Conservation (phyloP, 768 basidiomycete genomes). For the Scleroderma bovista region DNA sequence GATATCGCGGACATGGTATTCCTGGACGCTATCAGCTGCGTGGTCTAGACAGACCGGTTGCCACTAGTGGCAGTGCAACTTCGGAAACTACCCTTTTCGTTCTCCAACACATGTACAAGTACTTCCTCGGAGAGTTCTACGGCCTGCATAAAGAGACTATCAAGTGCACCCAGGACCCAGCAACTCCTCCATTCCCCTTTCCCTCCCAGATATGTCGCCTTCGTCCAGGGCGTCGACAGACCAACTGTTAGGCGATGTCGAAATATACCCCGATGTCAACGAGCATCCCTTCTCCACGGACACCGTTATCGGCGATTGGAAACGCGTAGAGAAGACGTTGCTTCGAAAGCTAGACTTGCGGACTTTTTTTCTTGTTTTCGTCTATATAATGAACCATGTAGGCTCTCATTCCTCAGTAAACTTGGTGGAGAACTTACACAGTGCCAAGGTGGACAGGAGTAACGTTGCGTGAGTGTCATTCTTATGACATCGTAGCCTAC, state of each 20-base stretch:
- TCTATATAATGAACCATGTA: background rate
- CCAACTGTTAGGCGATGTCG: background rate
- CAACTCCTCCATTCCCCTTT: too few relatives aligned
- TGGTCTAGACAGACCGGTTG: too few relatives aligned
- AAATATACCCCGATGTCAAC: background rate
- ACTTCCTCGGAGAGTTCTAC: too few relatives aligned
- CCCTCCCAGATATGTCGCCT: too few relatives aligned
- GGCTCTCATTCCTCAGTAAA: background rate
- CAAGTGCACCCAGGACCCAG: too few relatives aligned
- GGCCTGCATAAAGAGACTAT: too few relatives aligned
- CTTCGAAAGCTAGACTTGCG: conserved; percentile 35
- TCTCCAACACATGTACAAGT: too few relatives aligned
- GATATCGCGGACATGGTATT: conserved; percentile 8
- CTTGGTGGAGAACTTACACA: background rate
- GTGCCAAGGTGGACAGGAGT: background rate
- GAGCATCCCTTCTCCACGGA: conserved; percentile 7
- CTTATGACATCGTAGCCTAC: conserved; percentile 15
- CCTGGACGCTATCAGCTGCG: too few relatives aligned
- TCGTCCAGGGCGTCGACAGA: too few relatives aligned
- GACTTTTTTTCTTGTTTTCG: conserved; percentile 19
- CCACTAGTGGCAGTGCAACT: too few relatives aligned
- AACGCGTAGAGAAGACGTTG: conserved; percentile 37
- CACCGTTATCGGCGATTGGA: conserved; percentile 38
- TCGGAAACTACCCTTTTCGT: too few relatives aligned
- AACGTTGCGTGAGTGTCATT: background rate